These are phyloP conservation scores for Schwanniomyces yamadae DNA, from an alignment of 805 yeast genomes.

Conservation along the genomic window DNA sequence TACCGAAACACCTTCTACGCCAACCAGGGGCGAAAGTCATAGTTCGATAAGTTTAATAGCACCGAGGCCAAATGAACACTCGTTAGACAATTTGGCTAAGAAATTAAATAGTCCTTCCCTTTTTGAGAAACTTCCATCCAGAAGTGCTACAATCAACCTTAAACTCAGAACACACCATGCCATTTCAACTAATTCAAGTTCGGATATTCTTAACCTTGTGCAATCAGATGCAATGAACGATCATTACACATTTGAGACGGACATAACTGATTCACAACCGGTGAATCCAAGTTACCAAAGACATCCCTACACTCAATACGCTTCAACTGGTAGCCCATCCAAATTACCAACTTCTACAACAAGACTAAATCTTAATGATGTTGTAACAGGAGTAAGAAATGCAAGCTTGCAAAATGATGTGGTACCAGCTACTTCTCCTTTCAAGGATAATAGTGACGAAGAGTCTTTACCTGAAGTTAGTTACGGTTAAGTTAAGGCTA, in stretches of 20 bases:
- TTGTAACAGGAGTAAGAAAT: not conserved
- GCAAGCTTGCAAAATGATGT: not conserved
- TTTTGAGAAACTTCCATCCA: slow-evolving; percentile 39
- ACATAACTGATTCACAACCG: no score
- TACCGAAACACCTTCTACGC: slow-evolving; percentile 6
- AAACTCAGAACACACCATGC: slow-evolving; percentile 12
- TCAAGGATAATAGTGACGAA: no score
- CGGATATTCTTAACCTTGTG: slow-evolving; percentile 19
- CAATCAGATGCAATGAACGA: slow-evolving; percentile 30
- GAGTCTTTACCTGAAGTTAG: no score
- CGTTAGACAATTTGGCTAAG: slow-evolving; percentile 40
- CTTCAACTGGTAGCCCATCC: not conserved
- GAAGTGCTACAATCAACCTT: slow-evolving; percentile 24
- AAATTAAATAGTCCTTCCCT: slow-evolving; percentile 35
- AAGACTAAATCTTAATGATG: not conserved
- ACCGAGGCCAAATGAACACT: slow-evolving; percentile 6
- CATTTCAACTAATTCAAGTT: slow-evolving; percentile 22
- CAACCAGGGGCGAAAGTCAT: slow-evolving; percentile 4
- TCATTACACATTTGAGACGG: slow-evolving; percentile 26
- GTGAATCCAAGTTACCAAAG: not conserved
- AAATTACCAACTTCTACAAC: not conserved
- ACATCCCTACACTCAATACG: slow-evolving; percentile 2
- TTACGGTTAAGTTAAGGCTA: no score
- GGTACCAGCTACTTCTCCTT: no score
- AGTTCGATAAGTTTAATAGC: not conserved